These are phyloP conservation scores for Drechslerella coelobrocha DNA, from an alignment of 2,329 filamentous ascomycete genomes.

Conservation along the genomic window DNA sequence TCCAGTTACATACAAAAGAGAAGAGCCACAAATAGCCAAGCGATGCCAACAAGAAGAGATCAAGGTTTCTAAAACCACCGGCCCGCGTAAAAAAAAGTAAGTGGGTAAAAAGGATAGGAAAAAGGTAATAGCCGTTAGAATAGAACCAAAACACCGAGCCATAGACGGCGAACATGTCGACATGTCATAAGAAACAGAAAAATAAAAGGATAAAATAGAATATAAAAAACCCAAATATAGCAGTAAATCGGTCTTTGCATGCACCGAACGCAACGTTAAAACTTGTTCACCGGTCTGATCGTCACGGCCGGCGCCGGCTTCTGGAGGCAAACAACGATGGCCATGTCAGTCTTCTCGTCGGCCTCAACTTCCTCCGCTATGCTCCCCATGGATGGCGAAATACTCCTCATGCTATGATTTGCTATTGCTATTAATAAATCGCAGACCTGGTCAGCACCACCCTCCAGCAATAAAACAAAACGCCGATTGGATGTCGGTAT, in stretches of 20 bases:
- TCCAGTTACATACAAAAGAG: not conserved
- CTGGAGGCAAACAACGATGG: conserved; percentile 32
- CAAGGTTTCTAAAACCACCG: too few relatives aligned
- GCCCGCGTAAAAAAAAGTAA: too few relatives aligned
- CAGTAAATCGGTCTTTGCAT: too few relatives aligned
- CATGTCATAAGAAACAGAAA: not conserved
- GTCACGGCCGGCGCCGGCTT: conserved; percentile 29
- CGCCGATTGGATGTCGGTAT: not conserved
- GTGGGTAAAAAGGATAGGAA: too few relatives aligned
- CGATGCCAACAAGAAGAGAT: too few relatives aligned
- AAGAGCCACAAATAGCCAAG: too few relatives aligned
- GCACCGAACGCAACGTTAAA: too few relatives aligned
- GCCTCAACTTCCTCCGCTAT: conserved; percentile 25
- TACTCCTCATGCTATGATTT: conserved; percentile 38
- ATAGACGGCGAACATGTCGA: too few relatives aligned
- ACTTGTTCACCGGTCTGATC: conserved; percentile 16
- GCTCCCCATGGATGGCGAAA: conserved; percentile 18
- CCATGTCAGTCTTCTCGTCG: conserved; percentile 26
- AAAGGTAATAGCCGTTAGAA: too few relatives aligned
- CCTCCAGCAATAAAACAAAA: conserved; percentile 13
- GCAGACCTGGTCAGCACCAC: conserved; percentile 24
- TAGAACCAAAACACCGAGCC: too few relatives aligned
- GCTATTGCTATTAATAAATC: conserved; percentile 21
- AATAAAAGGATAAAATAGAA: not conserved
- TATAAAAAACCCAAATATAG: too few relatives aligned